Conservation (phyloP, 2,329 filamentous ascomycete genomes). For the Chaetomium sp. region DNA sequence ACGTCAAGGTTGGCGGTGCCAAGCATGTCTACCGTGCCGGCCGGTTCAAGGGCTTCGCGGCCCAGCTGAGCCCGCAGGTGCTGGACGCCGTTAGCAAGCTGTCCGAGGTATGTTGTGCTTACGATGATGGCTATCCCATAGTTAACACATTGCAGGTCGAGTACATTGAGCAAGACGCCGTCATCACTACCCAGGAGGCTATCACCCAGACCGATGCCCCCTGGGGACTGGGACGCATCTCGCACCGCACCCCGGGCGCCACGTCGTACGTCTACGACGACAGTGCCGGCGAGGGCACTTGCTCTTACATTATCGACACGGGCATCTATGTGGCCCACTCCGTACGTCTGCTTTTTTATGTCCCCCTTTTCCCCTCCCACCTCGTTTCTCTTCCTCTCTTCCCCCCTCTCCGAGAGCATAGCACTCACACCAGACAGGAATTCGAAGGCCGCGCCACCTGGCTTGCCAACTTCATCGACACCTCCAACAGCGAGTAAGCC, state of each 20-base stretch:
- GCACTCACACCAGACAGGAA: conserved; percentile 29
- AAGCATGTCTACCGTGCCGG: conserved; percentile 35
- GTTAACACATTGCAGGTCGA: conserved; percentile 34
- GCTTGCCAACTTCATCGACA: conserved; percentile 43
- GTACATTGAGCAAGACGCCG: conserved; percentile 40
- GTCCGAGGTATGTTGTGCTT: conserved; percentile 31
- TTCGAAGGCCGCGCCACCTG: conserved; percentile 48
- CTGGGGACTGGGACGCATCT: conserved; percentile 39
- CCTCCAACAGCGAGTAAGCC: conserved; percentile 39
- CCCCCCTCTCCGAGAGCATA: background rate
- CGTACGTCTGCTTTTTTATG: conserved; percentile 26
- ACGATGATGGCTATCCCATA: background rate
- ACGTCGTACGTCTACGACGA: conserved; percentile 37
- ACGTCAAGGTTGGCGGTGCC: conserved; percentile 23
- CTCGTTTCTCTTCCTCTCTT: background rate
- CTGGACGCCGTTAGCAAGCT: conserved; percentile 34
- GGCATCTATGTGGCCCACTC: conserved; percentile 48
- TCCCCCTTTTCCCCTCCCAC: background rate
- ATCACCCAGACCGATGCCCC: conserved; percentile 34
- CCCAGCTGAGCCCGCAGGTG: conserved; percentile 31
- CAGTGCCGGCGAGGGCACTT: conserved; percentile 37
- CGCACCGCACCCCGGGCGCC: conserved; percentile 27
- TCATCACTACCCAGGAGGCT: conserved; percentile 33
- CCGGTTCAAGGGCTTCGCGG: conserved; percentile 39
- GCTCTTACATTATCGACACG: conserved; percentile 50